A percentile compares a stretch with the other conserved stretches of the same genome.
These are phyloP conservation scores for Mrakia hoshinonis DNA, from an alignment of 768 basidiomycete genomes.

Conservation along the genomic window DNA sequence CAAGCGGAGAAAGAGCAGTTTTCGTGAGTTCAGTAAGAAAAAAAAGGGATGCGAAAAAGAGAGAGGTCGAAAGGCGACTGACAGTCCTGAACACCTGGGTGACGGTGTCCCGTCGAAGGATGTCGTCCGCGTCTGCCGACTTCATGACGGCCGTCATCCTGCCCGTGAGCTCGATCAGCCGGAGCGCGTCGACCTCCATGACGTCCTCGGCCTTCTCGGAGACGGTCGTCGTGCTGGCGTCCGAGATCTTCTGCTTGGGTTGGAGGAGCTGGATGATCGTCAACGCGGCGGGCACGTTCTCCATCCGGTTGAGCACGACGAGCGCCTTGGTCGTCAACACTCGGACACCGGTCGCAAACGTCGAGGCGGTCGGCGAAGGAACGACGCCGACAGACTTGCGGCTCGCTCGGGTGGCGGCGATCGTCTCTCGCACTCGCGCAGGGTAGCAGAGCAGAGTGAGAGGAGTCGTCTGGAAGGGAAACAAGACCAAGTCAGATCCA, in stretches of 20 bases:
- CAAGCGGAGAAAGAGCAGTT: background rate
- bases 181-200: slow-evolving; percentile 60
- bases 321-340: background rate
- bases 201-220: slow-evolving; percentile 21
- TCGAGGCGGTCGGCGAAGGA: background rate
- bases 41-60: slow-evolving; percentile 54
- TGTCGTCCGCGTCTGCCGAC: slow-evolving; percentile 51
- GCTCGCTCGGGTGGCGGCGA: background rate
- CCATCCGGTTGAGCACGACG: slow-evolving; percentile 27
- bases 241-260: slow-evolving; percentile 30
- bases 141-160: slow-evolving; percentile 80
- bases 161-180: slow-evolving; percentile 72
- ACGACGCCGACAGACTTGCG: background rate
- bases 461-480: slow-evolving; percentile 70
- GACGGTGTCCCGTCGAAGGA: slow-evolving; percentile 51
- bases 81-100: slow-evolving; percentile 44
- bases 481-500: slow-evolving; percentile 49
- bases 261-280: slow-evolving; percentile 74
- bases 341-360: background rate
- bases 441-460: slow-evolving; percentile 73
- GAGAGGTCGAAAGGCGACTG: slow-evolving; percentile 56
- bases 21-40: background rate
- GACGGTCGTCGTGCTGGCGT: too few species aligned
- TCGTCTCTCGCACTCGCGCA: slow-evolving; percentile 30
- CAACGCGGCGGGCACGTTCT: slow-evolving; percentile 69